Conservation (phyloP, 495 filamentous ascomycete species). For the Penicillium nucicola region DNA sequence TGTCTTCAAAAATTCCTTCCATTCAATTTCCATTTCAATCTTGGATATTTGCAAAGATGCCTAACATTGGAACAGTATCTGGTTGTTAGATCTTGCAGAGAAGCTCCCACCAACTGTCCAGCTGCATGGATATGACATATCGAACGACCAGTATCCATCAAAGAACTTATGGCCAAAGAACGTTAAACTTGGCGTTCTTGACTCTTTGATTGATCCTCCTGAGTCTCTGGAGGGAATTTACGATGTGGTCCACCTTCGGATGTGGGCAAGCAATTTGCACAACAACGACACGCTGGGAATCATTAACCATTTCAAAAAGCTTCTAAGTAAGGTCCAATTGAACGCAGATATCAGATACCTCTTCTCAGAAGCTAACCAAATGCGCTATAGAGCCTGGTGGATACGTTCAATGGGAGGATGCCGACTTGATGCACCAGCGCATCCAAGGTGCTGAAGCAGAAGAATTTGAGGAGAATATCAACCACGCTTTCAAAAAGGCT, state of each 20-base stretch:
- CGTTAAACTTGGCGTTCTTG: slow-evolving; percentile 20
- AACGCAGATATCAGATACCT: too few species aligned
- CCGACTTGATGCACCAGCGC: slow-evolving; percentile 14
- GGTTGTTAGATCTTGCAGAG: slow-evolving; percentile 27
- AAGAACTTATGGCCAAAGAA: slow-evolving; percentile 25
- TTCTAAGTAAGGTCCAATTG: too few species aligned
- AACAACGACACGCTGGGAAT: too few species aligned
- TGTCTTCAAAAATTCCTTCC: too few species aligned
- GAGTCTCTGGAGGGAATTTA: slow-evolving; percentile 23
- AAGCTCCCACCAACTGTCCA: slow-evolving; percentile 16
- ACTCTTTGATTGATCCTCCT: slow-evolving; percentile 22
- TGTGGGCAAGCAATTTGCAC: slow-evolving; percentile 24
- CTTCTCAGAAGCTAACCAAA: neutral
- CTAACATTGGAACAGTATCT: too few species aligned
- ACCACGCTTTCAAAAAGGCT: neutral
- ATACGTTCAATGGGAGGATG: slow-evolving; percentile 33
- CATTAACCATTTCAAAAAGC: too few species aligned
- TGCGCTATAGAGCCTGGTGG: slow-evolving; percentile 24
- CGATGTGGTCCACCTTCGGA: slow-evolving; percentile 38
- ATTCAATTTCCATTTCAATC: too few species aligned
- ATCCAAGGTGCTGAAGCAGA: slow-evolving; percentile 6
- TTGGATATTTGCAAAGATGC: too few species aligned
- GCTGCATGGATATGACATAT: slow-evolving; percentile 32
- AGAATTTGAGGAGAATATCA: slow-evolving; percentile 4
- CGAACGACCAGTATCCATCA: slow-evolving; percentile 21